Percentiles rank a stretch among this genome's conserved stretches.
Evolutionary conservation across 331 rosid species (phyloP).

Genomic region (Cydonia oblonga): DNA sequence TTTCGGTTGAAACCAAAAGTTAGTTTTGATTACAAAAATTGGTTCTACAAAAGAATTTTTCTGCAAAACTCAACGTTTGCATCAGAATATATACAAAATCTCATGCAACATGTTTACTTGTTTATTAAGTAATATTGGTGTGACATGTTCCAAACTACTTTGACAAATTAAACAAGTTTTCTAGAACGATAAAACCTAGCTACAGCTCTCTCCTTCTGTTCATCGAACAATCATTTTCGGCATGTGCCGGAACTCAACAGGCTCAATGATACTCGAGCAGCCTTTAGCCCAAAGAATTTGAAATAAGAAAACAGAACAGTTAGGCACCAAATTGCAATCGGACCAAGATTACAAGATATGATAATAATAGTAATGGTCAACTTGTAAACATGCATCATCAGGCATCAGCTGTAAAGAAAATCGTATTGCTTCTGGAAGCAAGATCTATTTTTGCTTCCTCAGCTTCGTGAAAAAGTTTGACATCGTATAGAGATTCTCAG

Average conservation of each 20-base stretch:
- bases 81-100: background rate
- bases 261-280: background rate
- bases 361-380: no score
- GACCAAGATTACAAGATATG: no score
- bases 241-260: background rate
- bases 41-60: no score
- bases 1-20: background rate
- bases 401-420: no score
- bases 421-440: no score
- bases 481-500: no score
- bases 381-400: no score
- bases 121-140: background rate
- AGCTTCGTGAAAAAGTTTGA: no score
- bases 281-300: background rate
- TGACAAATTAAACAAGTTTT: background rate
- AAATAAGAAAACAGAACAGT: background rate
- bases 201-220: background rate
- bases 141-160: background rate
- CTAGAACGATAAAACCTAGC: background rate
- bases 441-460: no score
- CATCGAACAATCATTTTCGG: background rate
- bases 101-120: background rate
- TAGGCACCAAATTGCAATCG: background rate
- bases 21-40: no score
- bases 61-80: no score